Base-by-base conservation (phyloP, 2,329 filamentous ascomycete species). In the Chaetomium sp. region DNA sequence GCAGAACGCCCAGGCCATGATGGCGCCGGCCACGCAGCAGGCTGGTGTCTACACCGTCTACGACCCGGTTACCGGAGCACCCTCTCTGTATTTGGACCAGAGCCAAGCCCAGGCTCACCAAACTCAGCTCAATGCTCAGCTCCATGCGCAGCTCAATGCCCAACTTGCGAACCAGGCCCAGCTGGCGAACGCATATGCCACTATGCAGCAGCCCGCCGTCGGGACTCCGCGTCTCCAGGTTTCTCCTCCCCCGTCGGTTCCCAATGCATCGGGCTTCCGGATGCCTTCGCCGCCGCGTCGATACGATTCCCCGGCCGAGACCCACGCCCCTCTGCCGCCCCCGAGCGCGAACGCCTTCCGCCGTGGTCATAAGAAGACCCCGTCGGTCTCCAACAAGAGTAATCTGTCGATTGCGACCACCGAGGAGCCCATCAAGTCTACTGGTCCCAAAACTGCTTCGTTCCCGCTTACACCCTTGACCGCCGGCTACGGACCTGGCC, bases 301-400 rank as follows among this genome's bases (percentile, higher is more conserved):
- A 73, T 85, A 85, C 56, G 85, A 89, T 58, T 90, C 91, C 21
- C 90, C 90, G 5, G 85, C 86, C 16, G 87, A 91, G 71, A 72
- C 72, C 61, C 80, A 83, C 16, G 77, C 79, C 2, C 92, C 93
- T 49, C 85, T 97, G 60, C 93, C 93, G 60, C 92, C 92, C 31
- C 92, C 92, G 65, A 96, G 93, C 62, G 91, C 91, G 70, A 95
- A 93, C 73, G 92, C 93, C 53, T 97, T 97, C 83, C 93, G 93
- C 68, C 92, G 93, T 65, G 91, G 92, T 63, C 94, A 98, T 79
- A 95, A 96, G 83, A 97, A 97, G 85, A 87, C 87, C 12, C 86
- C 88, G 25, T 96, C 94, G 5, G 83, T 93, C 31, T 85, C 88
- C 58, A 85, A 85, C 68, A 87, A 86, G 71, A 76, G 74, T 49